Base-by-base conservation (phyloP, 805 yeast species). In the Wickerhamomyces silvicola region DNA sequence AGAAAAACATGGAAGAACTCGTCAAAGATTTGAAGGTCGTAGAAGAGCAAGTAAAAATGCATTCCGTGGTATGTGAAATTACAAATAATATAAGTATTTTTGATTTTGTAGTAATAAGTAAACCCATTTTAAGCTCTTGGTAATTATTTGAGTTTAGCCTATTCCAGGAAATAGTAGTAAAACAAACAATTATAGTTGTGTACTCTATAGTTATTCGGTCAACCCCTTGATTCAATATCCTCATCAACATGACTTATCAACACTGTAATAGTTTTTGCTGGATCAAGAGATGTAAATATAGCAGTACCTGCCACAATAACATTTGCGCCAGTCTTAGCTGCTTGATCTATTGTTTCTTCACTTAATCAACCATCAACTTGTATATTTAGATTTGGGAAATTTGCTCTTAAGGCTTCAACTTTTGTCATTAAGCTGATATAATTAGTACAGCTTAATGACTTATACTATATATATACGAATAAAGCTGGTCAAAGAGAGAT, bases 391-490 rank as follows among this genome's bases (percentile, higher is more conserved):
- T 78, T 56, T 10, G 97, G 96, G 57, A 69, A 86, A 48, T 68
- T 71, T 23, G 56, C 59, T 59, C 98, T 77, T 47, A 92, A 67
- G 19, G 65, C 67, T 46, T 75, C 80, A 30, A 90, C 97, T 62
- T 90, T 90, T 41, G 94, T 85, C 97, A 92, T 88, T 96, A 90
- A n/a, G n/a, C n/a, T n/a, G n/a, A n/a, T n/a, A n/a, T n/a, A n/a
- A n/a, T n/a, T n/a, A n/a, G n/a, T n/a, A n/a, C n/a, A n/a, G n/a
- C n/a, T n/a, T n/a, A n/a, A n/a, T n/a, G n/a, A n/a, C n/a, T n/a
- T n/a, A n/a, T n/a, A n/a, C n/a, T n/a, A n/a, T n/a, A n/a, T n/a
- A n/a, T n/a, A n/a, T n/a, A n/a, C n/a, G n/a, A n/a, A n/a, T n/a
- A n/a, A n/a, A n/a, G n/a, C n/a, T n/a, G n/a, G n/a, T n/a, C n/a